phyloP scores from a whole-genome alignment of 2,329 filamentous ascomycete genomes.

The Macrophomina tecta region DNA sequence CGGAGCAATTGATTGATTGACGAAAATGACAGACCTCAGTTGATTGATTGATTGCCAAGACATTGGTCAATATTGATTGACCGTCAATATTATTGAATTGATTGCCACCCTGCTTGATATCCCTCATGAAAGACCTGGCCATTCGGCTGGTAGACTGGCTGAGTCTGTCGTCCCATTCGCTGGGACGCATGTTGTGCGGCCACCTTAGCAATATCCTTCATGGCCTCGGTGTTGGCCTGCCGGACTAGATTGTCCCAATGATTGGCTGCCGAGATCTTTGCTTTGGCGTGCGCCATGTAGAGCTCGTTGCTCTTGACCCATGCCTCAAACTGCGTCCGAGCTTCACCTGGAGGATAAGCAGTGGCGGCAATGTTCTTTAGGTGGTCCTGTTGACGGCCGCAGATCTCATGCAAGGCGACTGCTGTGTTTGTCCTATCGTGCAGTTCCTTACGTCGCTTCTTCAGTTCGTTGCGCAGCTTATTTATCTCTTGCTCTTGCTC shows the following conservation, averaged over 20 bases:
- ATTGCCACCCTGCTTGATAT: too few relatives aligned
- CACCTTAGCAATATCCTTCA: neutral
- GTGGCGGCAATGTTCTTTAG: neutral
- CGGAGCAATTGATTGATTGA: too few relatives aligned
- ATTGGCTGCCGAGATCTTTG: neutral
- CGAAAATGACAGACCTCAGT: too few relatives aligned
- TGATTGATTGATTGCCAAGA: too few relatives aligned
- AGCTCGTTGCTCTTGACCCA: conserved; percentile 10
- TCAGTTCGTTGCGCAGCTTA: conserved; percentile 21
- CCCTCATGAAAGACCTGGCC: neutral
- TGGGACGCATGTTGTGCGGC: neutral
- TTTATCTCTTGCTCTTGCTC: conserved; percentile 3
- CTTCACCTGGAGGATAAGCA: neutral
- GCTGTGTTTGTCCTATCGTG: neutral
- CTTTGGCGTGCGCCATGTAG: neutral
- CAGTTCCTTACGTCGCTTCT: too few relatives aligned
- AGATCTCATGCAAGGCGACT: conserved; percentile 1
- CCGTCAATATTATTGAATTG: too few relatives aligned
- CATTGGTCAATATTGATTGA: too few relatives aligned
- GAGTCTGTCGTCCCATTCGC: neutral
- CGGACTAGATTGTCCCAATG: neutral
- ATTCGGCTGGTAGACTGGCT: neutral
- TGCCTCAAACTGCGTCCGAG: neutral
- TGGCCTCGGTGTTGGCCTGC: neutral
- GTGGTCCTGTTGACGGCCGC: conserved; percentile 6